Conservation (phyloP, 2,329 filamentous ascomycete species). For the Dissoconium aciculare region DNA sequence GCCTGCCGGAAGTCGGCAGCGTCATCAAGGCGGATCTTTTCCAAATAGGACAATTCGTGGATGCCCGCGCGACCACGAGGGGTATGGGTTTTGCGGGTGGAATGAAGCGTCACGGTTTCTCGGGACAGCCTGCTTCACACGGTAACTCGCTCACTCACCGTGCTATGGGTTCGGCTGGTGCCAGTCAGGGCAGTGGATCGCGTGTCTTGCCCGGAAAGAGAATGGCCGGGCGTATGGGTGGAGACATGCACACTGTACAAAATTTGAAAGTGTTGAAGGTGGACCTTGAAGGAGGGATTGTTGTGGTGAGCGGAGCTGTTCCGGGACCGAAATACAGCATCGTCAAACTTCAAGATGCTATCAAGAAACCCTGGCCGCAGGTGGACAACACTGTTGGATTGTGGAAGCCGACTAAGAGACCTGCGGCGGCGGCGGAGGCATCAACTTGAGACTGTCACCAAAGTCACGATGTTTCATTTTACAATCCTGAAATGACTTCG, state of each 20-base stretch:
- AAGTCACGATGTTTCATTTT: constrained; percentile 4
- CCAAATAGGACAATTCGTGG: constrained; percentile 74
- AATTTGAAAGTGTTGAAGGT: constrained; percentile 82
- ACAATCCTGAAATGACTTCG: constrained; percentile 5
- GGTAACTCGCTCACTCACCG: constrained; percentile 92
- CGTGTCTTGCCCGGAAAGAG: constrained; percentile 91
- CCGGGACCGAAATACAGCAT: constrained; percentile 77
- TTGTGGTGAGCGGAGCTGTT: constrained; percentile 76
- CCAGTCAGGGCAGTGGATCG: constrained; percentile 80
- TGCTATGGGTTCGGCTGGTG: constrained; percentile 77
- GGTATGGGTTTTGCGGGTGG: constrained; percentile 93
- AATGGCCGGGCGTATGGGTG: constrained; percentile 95
- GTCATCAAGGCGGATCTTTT: constrained; percentile 81
- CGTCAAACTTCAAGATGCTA: constrained; percentile 75
- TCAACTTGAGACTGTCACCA: too few relatives aligned
- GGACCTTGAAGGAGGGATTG: constrained; percentile 70
- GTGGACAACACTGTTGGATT: constrained; percentile 21
- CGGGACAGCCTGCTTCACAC: constrained; percentile 79
- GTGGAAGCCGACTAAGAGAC: too few relatives aligned
- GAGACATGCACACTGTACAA: constrained; percentile 74
- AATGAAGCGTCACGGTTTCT: constrained; percentile 91
- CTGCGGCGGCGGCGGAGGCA: too few relatives aligned
- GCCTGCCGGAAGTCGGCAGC: constrained; percentile 61
- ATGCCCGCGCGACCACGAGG: constrained; percentile 61
- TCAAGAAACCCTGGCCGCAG: constrained; percentile 67